Evolutionary conservation across 2,329 filamentous ascomycete genomes (phyloP), one percentile per base, ranked within the genome.

Genomic region (Thelonectria rubi): DNA sequence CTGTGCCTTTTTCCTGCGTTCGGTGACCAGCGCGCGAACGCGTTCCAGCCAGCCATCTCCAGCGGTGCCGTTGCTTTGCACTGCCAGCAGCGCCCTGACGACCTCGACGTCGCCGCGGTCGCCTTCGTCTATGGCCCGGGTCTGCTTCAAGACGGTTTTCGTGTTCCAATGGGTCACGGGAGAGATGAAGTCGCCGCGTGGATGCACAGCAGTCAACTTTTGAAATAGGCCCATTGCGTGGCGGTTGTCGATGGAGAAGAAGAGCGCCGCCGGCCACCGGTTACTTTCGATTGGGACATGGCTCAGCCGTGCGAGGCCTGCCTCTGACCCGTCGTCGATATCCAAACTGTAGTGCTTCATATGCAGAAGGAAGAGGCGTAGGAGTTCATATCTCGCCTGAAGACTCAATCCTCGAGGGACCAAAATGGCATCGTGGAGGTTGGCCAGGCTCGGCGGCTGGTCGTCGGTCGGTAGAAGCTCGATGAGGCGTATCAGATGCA

Each of bases 351-450:
- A 69, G 2, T 50, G 46, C 12, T 47, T 56, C 8, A 58, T 26
- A n/a, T 73, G 53, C 12, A 59, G 45, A 15, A 74, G 17, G 2
- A 72, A 37, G 1, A 74, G 59, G 0, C 66, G 66, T 5, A 74
- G 62, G 3, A 74, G 47, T 0, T 67, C 60, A 20, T 73, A 74
- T 30, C 40, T 68, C 7, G 42, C 48, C 17, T 55, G 39, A 1
- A 10, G 2, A 6, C 26, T 43, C 12, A 60, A 21, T 11, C 53
- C 54, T 24, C n/a, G n/a, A 3, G 45, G 26, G 21, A 40, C 10
- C 20, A 32, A 2, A 12, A 66, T 12, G 3, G 32, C 45, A 6
- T 48, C 5, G 4, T 40, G 37, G 3, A 67, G 20, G 1, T 10
- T 10, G 0, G 20, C 45, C 1, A 70, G 5, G 0, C 10, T 40